Evolutionary conservation across 2,329 filamentous ascomycete species (phyloP), one percentile per base, ranked within the genome.

Genomic region (Fonsecaea erecta): DNA sequence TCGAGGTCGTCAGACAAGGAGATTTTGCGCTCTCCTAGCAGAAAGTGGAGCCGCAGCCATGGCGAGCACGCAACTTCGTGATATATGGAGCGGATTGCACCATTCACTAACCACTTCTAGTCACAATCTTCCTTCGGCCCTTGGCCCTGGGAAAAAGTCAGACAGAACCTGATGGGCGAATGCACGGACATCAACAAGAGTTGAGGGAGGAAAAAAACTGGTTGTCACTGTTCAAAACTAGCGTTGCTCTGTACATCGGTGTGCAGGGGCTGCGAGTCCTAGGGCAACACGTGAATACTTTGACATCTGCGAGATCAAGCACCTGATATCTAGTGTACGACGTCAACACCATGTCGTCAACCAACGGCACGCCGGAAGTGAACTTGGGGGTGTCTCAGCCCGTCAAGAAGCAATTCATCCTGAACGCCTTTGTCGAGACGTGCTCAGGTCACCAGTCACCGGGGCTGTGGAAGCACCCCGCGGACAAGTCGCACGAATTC

Each of bases 391-490:
- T n/a, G 12, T 24, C 30, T 4, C 5, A 18, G 6, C 57, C n/a
- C 1, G 21, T 26, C 18, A 60, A 64, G 35, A 83, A 83, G 72
- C 79, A 77, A 57, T 73, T 82, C 12, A 82, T 83, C 60, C 75
- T 83, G 71, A 83, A 83, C 77, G 81, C 81, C 28, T 84, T 84
- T 65, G 81, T 82, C 28, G 79, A 81, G 72, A 81, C 81, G 78
- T 80, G 79, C 80, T 81, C 80, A 37, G 81, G 82, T 3, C 83
- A 85, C 71, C 80, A 84, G 67, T 84, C 83, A 2, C 84, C 85
- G 6, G 85, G 85, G 1, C 77, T 87, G 3, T 88, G 87, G 88
- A 80, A 83, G 37, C 88, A 90, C 70, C 88, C 88, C 1, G 79
- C 85, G 16, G 88, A 91, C 68, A 78, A 85, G 68, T 89, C 87